Percentiles rank a stretch among this genome's conserved stretches.
These are phyloP conservation scores for Hypsizygus marmoreus DNA, from an alignment of 768 basidiomycete species.

Conservation along the genomic window DNA sequence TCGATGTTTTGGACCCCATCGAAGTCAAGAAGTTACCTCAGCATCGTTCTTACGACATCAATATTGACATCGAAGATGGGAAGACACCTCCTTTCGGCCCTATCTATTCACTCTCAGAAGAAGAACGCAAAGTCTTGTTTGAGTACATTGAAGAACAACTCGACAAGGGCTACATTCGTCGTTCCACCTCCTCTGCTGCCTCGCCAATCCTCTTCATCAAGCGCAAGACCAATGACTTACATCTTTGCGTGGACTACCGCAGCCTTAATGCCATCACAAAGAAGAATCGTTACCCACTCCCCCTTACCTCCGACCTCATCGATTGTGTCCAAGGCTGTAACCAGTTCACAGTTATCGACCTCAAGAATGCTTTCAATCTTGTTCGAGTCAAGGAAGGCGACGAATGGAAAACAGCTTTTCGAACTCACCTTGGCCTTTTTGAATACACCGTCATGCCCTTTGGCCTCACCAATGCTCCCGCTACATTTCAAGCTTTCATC, in stretches of 20 bases:
- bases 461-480: slow-evolving; percentile 39
- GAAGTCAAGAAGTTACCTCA: slow-evolving; percentile 28
- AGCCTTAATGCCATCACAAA: slow-evolving; percentile 32
- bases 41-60: slow-evolving; percentile 35
- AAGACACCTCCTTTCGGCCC: slow-evolving; percentile 32
- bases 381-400: slow-evolving; percentile 38
- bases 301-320: slow-evolving; percentile 29
- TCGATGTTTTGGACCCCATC: slow-evolving; percentile 22
- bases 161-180: slow-evolving; percentile 35
- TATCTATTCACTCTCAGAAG: slow-evolving; percentile 33
- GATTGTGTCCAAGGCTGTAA: slow-evolving; percentile 26
- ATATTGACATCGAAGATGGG: slow-evolving; percentile 34
- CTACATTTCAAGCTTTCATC: slow-evolving; percentile 45
- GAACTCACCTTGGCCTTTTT: slow-evolving; percentile 36
- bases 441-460: slow-evolving; percentile 39
- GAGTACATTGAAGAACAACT: slow-evolving; percentile 39
- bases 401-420: slow-evolving; percentile 46
- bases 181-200: slow-evolving; percentile 29
- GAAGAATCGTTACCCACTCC: slow-evolving; percentile 29
- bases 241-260: slow-evolving; percentile 32
- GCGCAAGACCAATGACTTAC: slow-evolving; percentile 34
- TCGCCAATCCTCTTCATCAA: slow-evolving; percentile 35
- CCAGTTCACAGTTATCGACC: slow-evolving; percentile 35
- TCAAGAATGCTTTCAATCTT: slow-evolving; percentile 38
- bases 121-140: slow-evolving; percentile 33